Percentiles rank a stretch among this genome's conserved stretches.
Conservation (phyloP, 2,329 filamentous ascomycete species). For the Paracorniculantispora psalliotae region DNA sequence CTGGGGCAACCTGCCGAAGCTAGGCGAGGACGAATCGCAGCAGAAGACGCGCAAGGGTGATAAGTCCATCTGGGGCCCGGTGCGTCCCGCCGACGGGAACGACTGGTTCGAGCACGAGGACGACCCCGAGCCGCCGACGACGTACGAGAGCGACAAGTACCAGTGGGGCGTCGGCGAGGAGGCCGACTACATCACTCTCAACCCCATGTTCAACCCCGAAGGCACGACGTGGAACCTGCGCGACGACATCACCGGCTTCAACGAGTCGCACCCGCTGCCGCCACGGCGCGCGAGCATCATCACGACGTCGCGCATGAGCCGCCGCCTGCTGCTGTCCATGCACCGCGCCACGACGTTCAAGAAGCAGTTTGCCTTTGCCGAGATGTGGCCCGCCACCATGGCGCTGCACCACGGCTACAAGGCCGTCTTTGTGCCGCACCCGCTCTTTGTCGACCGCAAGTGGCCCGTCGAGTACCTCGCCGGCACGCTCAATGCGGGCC, state of each 20-base stretch:
- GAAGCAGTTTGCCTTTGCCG: slow-evolving; percentile 87
- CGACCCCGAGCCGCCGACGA: slow-evolving; percentile 67
- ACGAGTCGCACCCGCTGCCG: slow-evolving; percentile 53
- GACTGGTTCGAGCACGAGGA: slow-evolving; percentile 70
- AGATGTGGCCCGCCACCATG: slow-evolving; percentile 91
- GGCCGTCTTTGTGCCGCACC: slow-evolving; percentile 85
- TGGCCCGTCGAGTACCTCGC: slow-evolving; percentile 81
- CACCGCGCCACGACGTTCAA: slow-evolving; percentile 81
- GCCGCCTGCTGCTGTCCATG: slow-evolving; percentile 76
- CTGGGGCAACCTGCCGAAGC: slow-evolving; percentile 51
- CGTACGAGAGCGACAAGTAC: slow-evolving; percentile 73
- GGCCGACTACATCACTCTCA: slow-evolving; percentile 86
- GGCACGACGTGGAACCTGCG: slow-evolving; percentile 78
- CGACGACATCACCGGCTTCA: slow-evolving; percentile 82
- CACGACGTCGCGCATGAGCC: slow-evolving; percentile 78
- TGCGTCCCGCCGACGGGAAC: slow-evolving; percentile 59
- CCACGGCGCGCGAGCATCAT: slow-evolving; percentile 83
- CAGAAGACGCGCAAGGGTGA: slow-evolving; percentile 40
- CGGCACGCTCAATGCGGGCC: slow-evolving; percentile 72
- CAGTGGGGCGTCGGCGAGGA: slow-evolving; percentile 86
- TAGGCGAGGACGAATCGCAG: slow-evolving; percentile 34
- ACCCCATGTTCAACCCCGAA: slow-evolving; percentile 84
- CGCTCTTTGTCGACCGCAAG: slow-evolving; percentile 77
- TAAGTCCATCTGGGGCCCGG: slow-evolving; percentile 77
- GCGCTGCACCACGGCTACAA: slow-evolving; percentile 91